phyloP scores from a whole-genome alignment of 768 basidiomycete species.

The Tylopilus intermedius region DNA sequence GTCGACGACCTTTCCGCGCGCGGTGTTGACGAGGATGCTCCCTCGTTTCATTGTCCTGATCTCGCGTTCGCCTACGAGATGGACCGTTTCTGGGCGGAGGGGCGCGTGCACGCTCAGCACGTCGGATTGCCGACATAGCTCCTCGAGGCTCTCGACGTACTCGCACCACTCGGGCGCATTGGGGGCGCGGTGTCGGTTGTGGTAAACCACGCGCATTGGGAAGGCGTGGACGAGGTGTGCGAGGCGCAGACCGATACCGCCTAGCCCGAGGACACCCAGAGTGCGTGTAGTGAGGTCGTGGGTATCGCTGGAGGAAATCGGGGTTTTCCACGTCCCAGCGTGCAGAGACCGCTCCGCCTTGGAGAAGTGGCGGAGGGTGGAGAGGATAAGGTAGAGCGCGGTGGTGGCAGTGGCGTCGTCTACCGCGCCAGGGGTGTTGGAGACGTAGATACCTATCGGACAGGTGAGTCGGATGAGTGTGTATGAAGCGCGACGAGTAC shows the following conservation, averaged over 20 bases:
- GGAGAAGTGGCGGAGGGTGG: constrained; percentile 70
- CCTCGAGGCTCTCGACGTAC: constrained; percentile 64
- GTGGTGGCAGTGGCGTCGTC: constrained; percentile 91
- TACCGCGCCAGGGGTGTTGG: constrained; percentile 87
- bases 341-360: constrained; percentile 52
- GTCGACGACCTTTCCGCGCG: constrained; percentile 83
- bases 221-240: constrained; percentile 73
- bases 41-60: constrained; percentile 76
- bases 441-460: constrained; percentile 52
- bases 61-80: constrained; percentile 67
- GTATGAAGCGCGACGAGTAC: constrained; percentile 31
- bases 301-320: constrained; percentile 41
- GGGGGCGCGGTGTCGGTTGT: constrained; percentile 52
- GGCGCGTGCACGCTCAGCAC: constrained; percentile 87
- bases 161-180: constrained; percentile 69
- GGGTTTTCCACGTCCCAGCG: constrained; percentile 56
- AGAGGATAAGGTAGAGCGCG: constrained; percentile 76
- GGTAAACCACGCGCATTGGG: constrained; percentile 87
- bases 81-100: constrained; percentile 63
- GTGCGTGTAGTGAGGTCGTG: constrained; percentile 68
- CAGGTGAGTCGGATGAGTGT: background rate
- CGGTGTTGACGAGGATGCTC: constrained; percentile 79
- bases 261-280: constrained; percentile 69
- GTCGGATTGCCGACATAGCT: constrained; percentile 67
- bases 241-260: constrained; percentile 69